phyloP scores from a whole-genome alignment of 2,329 filamentous ascomycete genomes.

The Pseudohalonectria lignicola region DNA sequence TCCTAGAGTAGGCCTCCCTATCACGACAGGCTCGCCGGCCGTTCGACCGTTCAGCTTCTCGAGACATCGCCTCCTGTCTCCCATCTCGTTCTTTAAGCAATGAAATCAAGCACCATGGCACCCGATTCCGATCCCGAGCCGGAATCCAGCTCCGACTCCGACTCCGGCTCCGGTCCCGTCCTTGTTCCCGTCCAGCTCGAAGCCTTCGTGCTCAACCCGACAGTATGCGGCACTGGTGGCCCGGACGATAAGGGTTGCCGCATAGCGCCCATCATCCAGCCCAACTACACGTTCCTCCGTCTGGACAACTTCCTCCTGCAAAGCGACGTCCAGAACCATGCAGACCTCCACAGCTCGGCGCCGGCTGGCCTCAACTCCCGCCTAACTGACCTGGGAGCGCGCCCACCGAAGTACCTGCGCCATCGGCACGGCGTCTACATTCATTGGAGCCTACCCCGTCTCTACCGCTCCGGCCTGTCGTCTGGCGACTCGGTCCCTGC shows the following conservation, averaged over 20 bases:
- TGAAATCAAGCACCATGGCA: too few relatives aligned
- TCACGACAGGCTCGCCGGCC: too few relatives aligned
- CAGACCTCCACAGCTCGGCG: conserved; percentile 23
- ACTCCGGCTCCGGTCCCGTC: not conserved
- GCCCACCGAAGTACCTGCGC: not conserved
- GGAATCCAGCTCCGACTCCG: too few relatives aligned
- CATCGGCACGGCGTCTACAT: conserved; percentile 28
- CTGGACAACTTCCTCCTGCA: conserved; percentile 22
- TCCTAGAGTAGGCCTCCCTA: too few relatives aligned
- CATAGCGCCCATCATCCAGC: conserved; percentile 31
- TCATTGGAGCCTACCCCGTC: conserved; percentile 27
- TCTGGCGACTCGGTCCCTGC: not conserved
- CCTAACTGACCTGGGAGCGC: conserved; percentile 21
- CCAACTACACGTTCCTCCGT: conserved; percentile 32
- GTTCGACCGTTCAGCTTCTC: too few relatives aligned
- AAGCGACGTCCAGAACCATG: conserved; percentile 23
- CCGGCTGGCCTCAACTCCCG: conserved; percentile 21
- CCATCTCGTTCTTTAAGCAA: too few relatives aligned
- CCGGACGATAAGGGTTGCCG: conserved; percentile 8
- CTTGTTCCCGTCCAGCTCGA: conserved; percentile 20
- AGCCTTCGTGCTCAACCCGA: conserved; percentile 15
- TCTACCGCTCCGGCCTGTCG: conserved; percentile 19
- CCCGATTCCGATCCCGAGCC: too few relatives aligned
- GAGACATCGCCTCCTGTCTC: too few relatives aligned
- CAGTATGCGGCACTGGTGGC: conserved; percentile 2